Evolutionary conservation across 1,284 basidiomycete genomes (phyloP), one percentile per base, ranked within the genome.

Genomic region (Cryptococcus wingfieldii): DNA sequence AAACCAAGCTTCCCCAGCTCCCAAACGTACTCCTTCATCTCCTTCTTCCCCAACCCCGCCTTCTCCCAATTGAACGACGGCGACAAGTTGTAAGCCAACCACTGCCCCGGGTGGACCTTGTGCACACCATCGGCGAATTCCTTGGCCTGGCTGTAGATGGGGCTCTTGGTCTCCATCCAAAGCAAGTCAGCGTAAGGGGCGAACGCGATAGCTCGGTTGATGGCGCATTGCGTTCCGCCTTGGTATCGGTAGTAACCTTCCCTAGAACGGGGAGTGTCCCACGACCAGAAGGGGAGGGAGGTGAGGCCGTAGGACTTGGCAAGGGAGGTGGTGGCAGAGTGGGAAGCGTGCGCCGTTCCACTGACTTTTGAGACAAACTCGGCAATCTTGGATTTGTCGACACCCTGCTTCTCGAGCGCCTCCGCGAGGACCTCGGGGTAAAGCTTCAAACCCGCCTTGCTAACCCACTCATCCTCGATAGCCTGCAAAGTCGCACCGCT

Each of bases 131-230:
- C 81, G 9, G 93, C 87, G 70, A 98, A 98, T 80, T 97, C 91
- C 71, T 84, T 84, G 37, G 95, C 96, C 79, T 98, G 95, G 1
- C 86, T 79, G 49, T 95, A 80, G 77, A 97, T 95, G n/a, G 95
- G 95, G 70, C 84, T 88, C 82, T 94, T 94, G 60, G 96, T 98
- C 83, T 98, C 95, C 92, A 96, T 95, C 92, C 92, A 93, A 62
- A 94, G 73, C 53, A 93, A 79, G 76, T 97, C 94, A 41, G 90
- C 87, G 77, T 95, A 91, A 1, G 91, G 93, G 23, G 92, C 92
- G 70, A 92, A 98, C 38, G 91, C 93, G 62, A 92, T 81, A 31
- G 89, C 89, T 60, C 95, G 90, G 79, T 90, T 88, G 74, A 98
- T 84, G 19, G 93, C 94, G 72, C 91, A 95, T 73, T 89, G 85